Evolutionary conservation across 2,329 filamentous ascomycete species (phyloP), one percentile per base, ranked within the genome.

Genomic region (Arthrobotrys conoides): DNA sequence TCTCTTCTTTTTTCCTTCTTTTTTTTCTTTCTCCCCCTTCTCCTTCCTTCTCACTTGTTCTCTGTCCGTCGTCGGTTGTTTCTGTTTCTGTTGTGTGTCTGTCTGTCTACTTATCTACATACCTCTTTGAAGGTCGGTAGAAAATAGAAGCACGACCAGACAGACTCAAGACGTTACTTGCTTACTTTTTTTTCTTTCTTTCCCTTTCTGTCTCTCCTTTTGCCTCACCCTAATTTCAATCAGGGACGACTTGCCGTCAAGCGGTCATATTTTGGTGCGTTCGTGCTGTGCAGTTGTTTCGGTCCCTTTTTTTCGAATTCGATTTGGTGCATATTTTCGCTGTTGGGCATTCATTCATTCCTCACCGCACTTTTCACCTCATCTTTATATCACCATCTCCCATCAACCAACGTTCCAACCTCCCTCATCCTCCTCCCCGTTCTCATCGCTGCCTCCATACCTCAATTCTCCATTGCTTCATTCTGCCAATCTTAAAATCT

Each of bases 271-370:
- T 69, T 48, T 46, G 46, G 41, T 69, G 57, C 36, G 57, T 61
- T 5, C 57, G 4, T 48, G 22, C 16, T 27, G 48, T 51, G 8
- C 51, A 22, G 30, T 61, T 61, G 18, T 8, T 70, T 67, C 9
- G 20, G 46, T 49, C 57, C 20, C 46, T 63, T 48, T 48, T 51
- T 65, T 65, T n/a, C n/a, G n/a, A 27, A 30, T 70, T 33, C n/a
- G 33, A 57, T 66, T 67, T 55, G 72, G 72, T 71, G 59, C 57
- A 71, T 76, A 76, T 70, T 76, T 61, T 76, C 51, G 66, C 48
- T 18, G 24, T 6, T 3, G 24, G 24, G 14, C 59, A 14, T 9
- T 41, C 44, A 16, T 46, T 9, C 73, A 70, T 76, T 76, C 64
- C 64, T 69, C 51, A 55, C 53, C 44, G 36, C 70, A 10, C 33